Conservation (phyloP, 768 basidiomycete species). For the Kwoniella sp. region DNA sequence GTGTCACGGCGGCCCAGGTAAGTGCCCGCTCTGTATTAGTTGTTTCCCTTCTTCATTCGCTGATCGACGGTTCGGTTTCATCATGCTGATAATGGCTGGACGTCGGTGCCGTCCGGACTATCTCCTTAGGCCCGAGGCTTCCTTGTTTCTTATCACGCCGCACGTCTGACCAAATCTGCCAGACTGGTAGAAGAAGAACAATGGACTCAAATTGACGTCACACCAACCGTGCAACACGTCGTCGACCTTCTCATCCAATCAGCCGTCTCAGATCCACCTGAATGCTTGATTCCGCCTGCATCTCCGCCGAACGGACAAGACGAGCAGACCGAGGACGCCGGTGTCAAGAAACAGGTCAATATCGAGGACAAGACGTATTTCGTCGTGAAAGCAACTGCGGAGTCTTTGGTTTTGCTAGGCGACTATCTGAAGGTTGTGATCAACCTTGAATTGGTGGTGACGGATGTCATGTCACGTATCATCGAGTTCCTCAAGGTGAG, state of each 20-base stretch:
- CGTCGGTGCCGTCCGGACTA: neutral
- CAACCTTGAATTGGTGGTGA: constrained; percentile 84
- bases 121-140: constrained; percentile 74
- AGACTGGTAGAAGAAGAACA: constrained; percentile 93
- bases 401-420: constrained; percentile 68
- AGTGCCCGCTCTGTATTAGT: constrained; percentile 6
- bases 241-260: constrained; percentile 74
- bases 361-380: constrained; percentile 84
- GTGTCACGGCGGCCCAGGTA: constrained; percentile 80
- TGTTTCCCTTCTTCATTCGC: too few relatives aligned
- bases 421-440: constrained; percentile 88
- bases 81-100: constrained; percentile 10
- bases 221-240: constrained; percentile 67
- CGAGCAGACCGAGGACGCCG: constrained; percentile 55
- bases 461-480: constrained; percentile 89
- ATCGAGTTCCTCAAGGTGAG: constrained; percentile 86
- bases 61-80: too few relatives aligned
- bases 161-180: constrained; percentile 74
- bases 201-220: constrained; percentile 81
- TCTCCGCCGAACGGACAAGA: constrained; percentile 15
- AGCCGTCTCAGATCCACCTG: constrained; percentile 77
- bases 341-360: constrained; percentile 49
- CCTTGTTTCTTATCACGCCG: constrained; percentile 80
- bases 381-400: constrained; percentile 79
- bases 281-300: constrained; percentile 61